A percentile compares a stretch with the other conserved stretches of the same genome.
These are phyloP conservation scores for Rhynchosporium secalis DNA, from an alignment of 2,329 filamentous ascomycete genomes.

Conservation along the genomic window DNA sequence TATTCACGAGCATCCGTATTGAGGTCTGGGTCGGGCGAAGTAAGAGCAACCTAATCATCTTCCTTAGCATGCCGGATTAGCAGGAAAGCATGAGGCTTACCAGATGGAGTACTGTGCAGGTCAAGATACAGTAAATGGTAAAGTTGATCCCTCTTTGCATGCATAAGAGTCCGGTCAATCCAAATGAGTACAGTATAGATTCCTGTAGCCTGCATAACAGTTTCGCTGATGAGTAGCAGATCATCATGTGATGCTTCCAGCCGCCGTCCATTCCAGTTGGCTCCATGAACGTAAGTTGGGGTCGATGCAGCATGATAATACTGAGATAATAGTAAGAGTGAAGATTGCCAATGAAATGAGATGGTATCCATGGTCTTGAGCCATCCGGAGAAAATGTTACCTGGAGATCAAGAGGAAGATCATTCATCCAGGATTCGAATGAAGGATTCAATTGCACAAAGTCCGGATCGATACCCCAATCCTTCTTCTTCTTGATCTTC, in stretches of 20 bases:
- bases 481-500: slow-evolving; percentile 71
- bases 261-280: slow-evolving; percentile 67
- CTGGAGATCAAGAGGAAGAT: slow-evolving; percentile 76
- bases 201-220: slow-evolving; percentile 85
- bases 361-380: slow-evolving; percentile 79
- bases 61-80: slow-evolving; percentile 15
- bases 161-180: slow-evolving; percentile 77
- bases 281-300: slow-evolving; percentile 78
- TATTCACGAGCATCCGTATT: slow-evolving; percentile 83
- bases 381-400: slow-evolving; percentile 77
- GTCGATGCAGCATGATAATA: slow-evolving; percentile 83
- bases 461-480: slow-evolving; percentile 84
- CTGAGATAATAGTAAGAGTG: slow-evolving; percentile 86
- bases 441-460: slow-evolving; percentile 77
- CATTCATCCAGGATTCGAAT: slow-evolving; percentile 73
- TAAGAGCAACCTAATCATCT: slow-evolving; percentile 73
- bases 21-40: slow-evolving; percentile 86
- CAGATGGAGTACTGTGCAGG: slow-evolving; percentile 89
- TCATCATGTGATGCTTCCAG: slow-evolving; percentile 86
- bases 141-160: slow-evolving; percentile 96
- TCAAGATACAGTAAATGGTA: slow-evolving; percentile 87
- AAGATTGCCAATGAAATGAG: slow-evolving; percentile 85
- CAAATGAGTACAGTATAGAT: slow-evolving; percentile 73
- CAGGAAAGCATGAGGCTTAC: slow-evolving; percentile 54
- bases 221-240: slow-evolving; percentile 84